Conservation (phyloP, 1,139 yeast genomes). For the Blastobotrys apis region DNA sequence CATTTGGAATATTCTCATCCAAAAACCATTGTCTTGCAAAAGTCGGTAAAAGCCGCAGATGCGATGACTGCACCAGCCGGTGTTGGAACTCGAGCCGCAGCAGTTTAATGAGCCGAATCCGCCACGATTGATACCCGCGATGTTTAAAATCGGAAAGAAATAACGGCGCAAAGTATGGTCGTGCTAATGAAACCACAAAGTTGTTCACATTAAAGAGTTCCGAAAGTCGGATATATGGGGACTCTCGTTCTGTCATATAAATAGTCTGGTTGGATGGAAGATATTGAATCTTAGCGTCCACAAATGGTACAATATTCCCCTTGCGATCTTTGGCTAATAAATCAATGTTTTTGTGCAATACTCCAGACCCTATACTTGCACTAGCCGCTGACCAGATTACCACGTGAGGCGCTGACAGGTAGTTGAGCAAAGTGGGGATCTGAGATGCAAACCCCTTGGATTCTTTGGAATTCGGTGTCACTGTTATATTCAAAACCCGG, state of each 20-base stretch:
- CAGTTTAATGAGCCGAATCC: constrained; percentile 43
- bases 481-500: constrained; percentile 74
- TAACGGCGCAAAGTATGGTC: constrained; percentile 90
- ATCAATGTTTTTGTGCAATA: constrained; percentile 50
- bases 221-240: constrained; percentile 82
- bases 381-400: constrained; percentile 77
- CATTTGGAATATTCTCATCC: constrained; percentile 82
- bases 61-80: constrained; percentile 73
- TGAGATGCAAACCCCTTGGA: constrained; percentile 15
- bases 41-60: constrained; percentile 69
- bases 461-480: constrained; percentile 65
- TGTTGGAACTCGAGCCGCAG: constrained; percentile 72
- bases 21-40: constrained; percentile 71
- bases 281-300: constrained; percentile 31
- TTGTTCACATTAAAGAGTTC: constrained; percentile 93
- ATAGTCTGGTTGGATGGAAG: constrained; percentile 46
- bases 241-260: constrained; percentile 39
- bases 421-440: constrained; percentile 73
- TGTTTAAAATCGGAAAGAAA: constrained; percentile 79
- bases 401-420: constrained; percentile 88
- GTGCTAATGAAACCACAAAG: constrained; percentile 80
- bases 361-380: constrained; percentile 66
- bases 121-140: constrained; percentile 45
- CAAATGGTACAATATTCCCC: constrained; percentile 33
- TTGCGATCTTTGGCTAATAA: constrained; percentile 60